Conservation (phyloP, 78 protist genomes). For the Pigoraptor vietnamica region DNA sequence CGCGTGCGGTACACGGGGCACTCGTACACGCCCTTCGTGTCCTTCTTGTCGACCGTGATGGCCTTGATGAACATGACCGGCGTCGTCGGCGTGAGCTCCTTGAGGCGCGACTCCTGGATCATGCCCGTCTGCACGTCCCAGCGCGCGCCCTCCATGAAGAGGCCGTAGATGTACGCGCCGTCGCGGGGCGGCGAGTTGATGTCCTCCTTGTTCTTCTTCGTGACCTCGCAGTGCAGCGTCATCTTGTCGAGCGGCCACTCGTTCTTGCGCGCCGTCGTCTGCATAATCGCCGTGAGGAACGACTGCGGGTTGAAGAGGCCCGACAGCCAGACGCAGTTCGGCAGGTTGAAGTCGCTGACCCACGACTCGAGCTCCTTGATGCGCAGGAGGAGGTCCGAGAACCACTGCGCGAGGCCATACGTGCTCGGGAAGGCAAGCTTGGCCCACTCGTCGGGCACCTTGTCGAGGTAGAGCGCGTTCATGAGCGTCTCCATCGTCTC, state of each 20-base stretch:
- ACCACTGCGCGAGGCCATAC: constrained; percentile 36
- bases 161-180: constrained; percentile 77
- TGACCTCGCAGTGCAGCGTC: constrained; percentile 57
- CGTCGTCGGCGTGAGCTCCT: constrained; percentile 58
- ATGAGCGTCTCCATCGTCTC: constrained; percentile 46
- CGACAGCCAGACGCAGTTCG: constrained; percentile 52
- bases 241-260: constrained; percentile 62
- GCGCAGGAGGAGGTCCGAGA: constrained; percentile 29
- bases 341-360: constrained; percentile 45
- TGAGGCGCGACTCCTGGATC: constrained; percentile 41
- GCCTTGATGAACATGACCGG: constrained; percentile 63
- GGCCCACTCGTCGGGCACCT: constrained; percentile 56
- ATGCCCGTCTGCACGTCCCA: constrained; percentile 45
- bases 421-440: constrained; percentile 57
- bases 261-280: constrained; percentile 64
- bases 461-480: constrained; percentile 23
- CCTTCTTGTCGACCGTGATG: constrained; percentile 41
- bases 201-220: constrained; percentile 34
- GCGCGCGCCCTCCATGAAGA: constrained; percentile 74
- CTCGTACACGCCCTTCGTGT: constrained; percentile 40
- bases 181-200: constrained; percentile 17
- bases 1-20: constrained; percentile 75
- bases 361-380: constrained; percentile 29
- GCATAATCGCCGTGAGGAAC: constrained; percentile 75
- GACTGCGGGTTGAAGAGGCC: constrained; percentile 75